phyloP scores from a whole-genome alignment of 1,284 basidiomycete genomes.

The Sanghuangporus weigelae region DNA sequence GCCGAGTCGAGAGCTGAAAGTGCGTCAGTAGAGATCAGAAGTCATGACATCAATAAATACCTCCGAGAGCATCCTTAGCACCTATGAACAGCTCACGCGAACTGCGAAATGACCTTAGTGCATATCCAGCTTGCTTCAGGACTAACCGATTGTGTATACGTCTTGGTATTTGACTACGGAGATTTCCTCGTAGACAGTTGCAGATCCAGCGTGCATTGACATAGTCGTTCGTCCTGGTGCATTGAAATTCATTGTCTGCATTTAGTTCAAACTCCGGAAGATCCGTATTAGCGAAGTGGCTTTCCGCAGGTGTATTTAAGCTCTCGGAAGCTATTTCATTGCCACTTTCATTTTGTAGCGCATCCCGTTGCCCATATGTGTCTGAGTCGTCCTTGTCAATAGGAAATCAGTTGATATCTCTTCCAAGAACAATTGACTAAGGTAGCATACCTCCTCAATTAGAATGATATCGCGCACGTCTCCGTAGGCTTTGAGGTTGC shows the following conservation, averaged over 20 bases:
- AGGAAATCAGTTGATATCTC: not conserved
- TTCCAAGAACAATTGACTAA: too few relatives aligned
- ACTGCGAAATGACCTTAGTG: slow-evolving; percentile 8
- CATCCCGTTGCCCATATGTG: not conserved
- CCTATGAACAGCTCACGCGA: slow-evolving; percentile 16
- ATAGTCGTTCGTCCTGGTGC: not conserved
- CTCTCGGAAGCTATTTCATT: too few relatives aligned
- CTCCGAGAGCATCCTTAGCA: not conserved
- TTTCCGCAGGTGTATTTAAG: too few relatives aligned
- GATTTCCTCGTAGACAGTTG: not conserved
- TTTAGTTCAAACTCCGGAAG: too few relatives aligned
- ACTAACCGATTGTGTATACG: slow-evolving; percentile 19
- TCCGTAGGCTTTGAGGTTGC: not conserved
- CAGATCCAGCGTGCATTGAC: slow-evolving; percentile 8
- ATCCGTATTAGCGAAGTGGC: too few relatives aligned
- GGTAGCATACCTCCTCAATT: too few relatives aligned
- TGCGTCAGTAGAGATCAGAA: slow-evolving; percentile 12
- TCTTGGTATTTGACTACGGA: not conserved
- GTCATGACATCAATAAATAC: not conserved
- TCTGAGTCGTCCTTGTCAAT: not conserved
- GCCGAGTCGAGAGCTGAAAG: slow-evolving; percentile 27
- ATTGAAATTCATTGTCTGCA: not conserved
- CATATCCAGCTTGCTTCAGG: slow-evolving; percentile 15
- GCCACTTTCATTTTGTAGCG: not conserved
- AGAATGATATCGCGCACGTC: not conserved